Percentiles rank a stretch among this genome's conserved stretches.
Evolutionary conservation across 2,329 filamentous ascomycete species (phyloP).

Genomic region (Fusarium pseudocircinatum): DNA sequence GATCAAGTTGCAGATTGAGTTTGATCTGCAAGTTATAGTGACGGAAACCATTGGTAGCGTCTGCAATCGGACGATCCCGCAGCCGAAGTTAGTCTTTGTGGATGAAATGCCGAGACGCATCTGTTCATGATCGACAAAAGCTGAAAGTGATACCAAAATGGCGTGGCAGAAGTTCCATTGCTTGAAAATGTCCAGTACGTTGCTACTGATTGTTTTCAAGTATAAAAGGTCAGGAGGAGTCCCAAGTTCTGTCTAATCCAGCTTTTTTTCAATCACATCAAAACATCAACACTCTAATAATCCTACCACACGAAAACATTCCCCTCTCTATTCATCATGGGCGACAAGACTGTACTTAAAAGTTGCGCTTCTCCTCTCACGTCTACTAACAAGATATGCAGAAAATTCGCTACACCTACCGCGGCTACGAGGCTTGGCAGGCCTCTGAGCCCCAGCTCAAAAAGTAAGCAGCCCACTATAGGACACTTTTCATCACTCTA

Average conservation of each 20-base stretch:
- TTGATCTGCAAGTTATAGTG: neutral
- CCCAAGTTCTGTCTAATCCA: neutral
- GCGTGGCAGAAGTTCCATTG: accelerated
- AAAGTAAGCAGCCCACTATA: accelerated
- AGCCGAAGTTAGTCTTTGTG: neutral
- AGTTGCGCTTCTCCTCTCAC: accelerated
- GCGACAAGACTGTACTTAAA: neutral
- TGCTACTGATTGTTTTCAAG: neutral
- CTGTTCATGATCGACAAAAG: neutral
- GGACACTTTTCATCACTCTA: accelerated
- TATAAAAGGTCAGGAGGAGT: neutral
- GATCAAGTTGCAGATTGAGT: neutral
- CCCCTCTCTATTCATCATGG: neutral
- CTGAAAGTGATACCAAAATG: neutral
- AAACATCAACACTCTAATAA: neutral
- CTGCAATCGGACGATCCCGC: neutral
- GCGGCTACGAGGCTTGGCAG: neutral
- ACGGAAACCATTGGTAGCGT: neutral
- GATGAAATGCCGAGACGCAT: neutral
- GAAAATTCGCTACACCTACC: neutral
- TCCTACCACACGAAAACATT: accelerated
- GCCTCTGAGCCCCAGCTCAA: neutral
- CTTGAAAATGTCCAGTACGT: too few relatives aligned
- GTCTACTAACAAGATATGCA: neutral
- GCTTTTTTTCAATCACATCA: neutral